phyloP scores from a whole-genome alignment of 169 alveolate species.

The Plasmodium blacklocki region DNA sequence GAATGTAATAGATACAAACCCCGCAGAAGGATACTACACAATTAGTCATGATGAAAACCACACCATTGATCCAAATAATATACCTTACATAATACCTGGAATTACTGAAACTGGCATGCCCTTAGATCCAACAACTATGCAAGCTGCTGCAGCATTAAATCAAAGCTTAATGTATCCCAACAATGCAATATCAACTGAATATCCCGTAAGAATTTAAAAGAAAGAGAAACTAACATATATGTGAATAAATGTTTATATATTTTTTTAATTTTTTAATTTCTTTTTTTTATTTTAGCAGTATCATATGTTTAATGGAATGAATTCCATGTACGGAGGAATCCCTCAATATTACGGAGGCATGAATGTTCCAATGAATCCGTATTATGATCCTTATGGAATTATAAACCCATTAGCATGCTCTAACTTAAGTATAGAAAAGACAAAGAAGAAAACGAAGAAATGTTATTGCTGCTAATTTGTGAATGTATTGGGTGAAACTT shows the following conservation, averaged over 20 bases:
- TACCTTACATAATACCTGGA: slow-evolving; percentile 59
- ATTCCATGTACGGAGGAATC: slow-evolving; percentile 65
- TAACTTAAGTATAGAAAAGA: slow-evolving; percentile 22
- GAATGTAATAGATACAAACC: slow-evolving; percentile 27
- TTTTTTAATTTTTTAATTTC: slow-evolving; percentile 4
- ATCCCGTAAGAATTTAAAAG: slow-evolving; percentile 42
- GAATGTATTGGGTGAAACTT: background rate
- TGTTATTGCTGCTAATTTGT: slow-evolving; percentile 63
- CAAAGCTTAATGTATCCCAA: slow-evolving; percentile 74
- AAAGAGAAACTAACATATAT: slow-evolving; percentile 3
- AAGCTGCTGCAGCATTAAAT: slow-evolving; percentile 73
- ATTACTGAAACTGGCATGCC: slow-evolving; percentile 42
- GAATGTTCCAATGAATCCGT: slow-evolving; percentile 72
- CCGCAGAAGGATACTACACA: slow-evolving; percentile 55
- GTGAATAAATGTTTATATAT: background rate
- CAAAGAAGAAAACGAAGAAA: slow-evolving; percentile 44
- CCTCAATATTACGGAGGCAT: slow-evolving; percentile 75
- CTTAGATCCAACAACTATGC: slow-evolving; percentile 72
- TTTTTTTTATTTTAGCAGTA: slow-evolving; percentile 27
- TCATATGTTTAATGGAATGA: slow-evolving; percentile 73
- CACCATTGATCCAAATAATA: slow-evolving; percentile 57
- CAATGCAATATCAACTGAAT: slow-evolving; percentile 64
- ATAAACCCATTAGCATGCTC: slow-evolving; percentile 76
- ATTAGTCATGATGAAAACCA: slow-evolving; percentile 41
- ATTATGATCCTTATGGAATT: slow-evolving; percentile 75